A percentile compares a stretch with the other conserved stretches of the same genome.
Evolutionary conservation across 1,284 basidiomycete species (phyloP).

Genomic region (Papiliotrema nemorosa): DNA sequence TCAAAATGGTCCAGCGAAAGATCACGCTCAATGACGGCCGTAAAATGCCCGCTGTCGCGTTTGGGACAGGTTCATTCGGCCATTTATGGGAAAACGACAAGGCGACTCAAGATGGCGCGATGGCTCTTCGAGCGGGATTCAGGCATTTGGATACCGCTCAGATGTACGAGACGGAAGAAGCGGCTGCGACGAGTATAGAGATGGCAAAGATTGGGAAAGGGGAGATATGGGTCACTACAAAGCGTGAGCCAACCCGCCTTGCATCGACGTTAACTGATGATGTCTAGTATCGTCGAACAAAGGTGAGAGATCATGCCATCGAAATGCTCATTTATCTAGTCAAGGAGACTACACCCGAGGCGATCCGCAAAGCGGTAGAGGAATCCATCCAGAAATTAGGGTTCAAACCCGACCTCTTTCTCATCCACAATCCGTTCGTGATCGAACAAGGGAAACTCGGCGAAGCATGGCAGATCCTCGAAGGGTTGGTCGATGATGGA

Average conservation of each 20-base stretch:
- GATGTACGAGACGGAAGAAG: constrained; percentile 43
- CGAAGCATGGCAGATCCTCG: constrained; percentile 24
- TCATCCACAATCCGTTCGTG: constrained; percentile 33
- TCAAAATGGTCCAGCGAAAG: constrained; percentile 22
- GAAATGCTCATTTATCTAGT: not conserved
- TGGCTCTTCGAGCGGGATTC: not conserved
- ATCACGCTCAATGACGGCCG: constrained; percentile 36
- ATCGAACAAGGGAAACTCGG: constrained; percentile 18
- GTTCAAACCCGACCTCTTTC: constrained; percentile 23
- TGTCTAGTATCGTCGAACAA: constrained; percentile 3
- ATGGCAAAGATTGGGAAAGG: constrained; percentile 48
- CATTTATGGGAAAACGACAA: not conserved
- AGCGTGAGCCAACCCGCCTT: constrained; percentile 9
- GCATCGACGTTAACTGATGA: not conserved
- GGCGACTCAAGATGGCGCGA: not conserved
- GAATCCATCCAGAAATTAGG: constrained; percentile 14
- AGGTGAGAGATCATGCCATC: not conserved
- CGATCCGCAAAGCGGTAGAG: constrained; percentile 10
- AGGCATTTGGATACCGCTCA: constrained; percentile 14
- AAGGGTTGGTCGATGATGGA: constrained; percentile 49
- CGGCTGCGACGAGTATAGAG: constrained; percentile 47
- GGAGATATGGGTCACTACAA: constrained; percentile 27
- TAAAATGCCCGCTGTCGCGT: constrained; percentile 24
- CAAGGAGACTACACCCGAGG: constrained; percentile 4
- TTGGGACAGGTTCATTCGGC: not conserved